Evolutionary conservation across 306 rosid species (phyloP).

Genomic region (Mimosa bimucronata): DNA sequence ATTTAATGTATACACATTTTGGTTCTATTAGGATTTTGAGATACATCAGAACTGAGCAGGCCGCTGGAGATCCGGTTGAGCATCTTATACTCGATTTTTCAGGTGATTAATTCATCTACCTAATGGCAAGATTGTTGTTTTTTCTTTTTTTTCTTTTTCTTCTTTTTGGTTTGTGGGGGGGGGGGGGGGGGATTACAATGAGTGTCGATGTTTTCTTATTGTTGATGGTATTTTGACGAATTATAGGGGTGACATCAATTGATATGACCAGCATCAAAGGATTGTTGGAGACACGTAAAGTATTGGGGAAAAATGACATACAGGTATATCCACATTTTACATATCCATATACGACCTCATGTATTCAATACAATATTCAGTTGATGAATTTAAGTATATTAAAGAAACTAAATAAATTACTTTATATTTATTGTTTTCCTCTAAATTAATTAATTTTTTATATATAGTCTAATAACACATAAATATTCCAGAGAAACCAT

Average conservation of each 20-base stretch:
- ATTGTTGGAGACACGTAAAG: constrained; percentile 52
- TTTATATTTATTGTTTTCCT: too few species aligned
- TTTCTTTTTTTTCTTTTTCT: too few species aligned
- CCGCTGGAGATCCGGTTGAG: constrained; percentile 44
- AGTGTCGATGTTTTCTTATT: too few species aligned
- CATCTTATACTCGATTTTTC: constrained; percentile 71
- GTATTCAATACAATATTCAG: too few species aligned
- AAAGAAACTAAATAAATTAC: too few species aligned
- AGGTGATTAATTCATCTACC: constrained; percentile 40
- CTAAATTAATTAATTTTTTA: too few species aligned
- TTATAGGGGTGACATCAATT: constrained; percentile 82
- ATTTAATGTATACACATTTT: constrained; percentile 23
- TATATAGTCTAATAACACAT: too few species aligned
- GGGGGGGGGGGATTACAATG: too few species aligned
- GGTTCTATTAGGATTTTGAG: constrained; percentile 67
- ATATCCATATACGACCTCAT: too few species aligned
- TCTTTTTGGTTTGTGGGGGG: too few species aligned
- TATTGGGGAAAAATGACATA: constrained; percentile 44
- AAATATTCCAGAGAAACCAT: too few species aligned
- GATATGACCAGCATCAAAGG: constrained; percentile 77
- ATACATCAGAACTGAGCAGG: constrained; percentile 63
- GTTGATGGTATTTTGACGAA: not conserved
- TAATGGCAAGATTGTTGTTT: not conserved
- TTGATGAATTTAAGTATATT: too few species aligned
- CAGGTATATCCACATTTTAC: constrained; percentile 45